Conservation (phyloP, 2,329 filamentous ascomycete genomes). For the Colletotrichum tanaceti region DNA sequence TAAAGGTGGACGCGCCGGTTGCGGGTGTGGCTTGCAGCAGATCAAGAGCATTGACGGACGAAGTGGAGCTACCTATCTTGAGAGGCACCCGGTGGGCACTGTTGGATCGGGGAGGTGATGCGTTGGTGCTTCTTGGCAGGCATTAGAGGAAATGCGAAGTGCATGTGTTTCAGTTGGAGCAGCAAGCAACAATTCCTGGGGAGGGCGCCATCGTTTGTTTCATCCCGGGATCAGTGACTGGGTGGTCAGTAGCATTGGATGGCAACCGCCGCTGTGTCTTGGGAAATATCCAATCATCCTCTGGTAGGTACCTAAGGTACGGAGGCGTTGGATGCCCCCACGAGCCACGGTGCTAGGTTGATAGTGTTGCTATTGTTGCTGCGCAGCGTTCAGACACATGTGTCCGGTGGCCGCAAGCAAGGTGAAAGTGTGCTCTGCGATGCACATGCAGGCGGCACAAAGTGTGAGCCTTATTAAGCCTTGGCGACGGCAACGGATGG, state of each 20-base stretch:
- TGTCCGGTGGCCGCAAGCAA: constrained; percentile 7
- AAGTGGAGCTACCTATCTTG: constrained; percentile 6
- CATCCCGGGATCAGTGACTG: constrained; percentile 4
- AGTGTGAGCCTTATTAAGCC: not conserved
- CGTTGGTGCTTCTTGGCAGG: constrained; percentile 35
- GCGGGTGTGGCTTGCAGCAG: constrained; percentile 28
- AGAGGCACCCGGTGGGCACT: not conserved
- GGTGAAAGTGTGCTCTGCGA: not conserved
- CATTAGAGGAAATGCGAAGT: constrained; percentile 32
- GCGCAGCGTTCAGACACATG: not conserved
- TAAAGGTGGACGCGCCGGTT: constrained; percentile 11
- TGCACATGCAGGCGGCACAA: constrained; percentile 22
- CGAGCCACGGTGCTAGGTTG: not conserved
- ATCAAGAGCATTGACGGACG: not conserved
- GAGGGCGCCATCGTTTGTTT: constrained; percentile 25
- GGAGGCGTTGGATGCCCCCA: not conserved
- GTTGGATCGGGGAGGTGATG: constrained; percentile 24
- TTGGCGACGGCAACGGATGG: constrained; percentile 6
- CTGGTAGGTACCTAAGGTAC: too few relatives aligned
- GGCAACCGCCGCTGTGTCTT: not conserved
- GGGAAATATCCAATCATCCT: not conserved
- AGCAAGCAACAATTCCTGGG: not conserved
- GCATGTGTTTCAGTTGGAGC: constrained; percentile 32
- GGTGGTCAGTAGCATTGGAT: constrained; percentile 1
- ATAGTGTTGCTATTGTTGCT: constrained; percentile 7